A percentile compares a stretch with the other conserved stretches of the same genome.
phyloP scores from a whole-genome alignment of 306 rosid genomes.

The Trifolium pratense region DNA sequence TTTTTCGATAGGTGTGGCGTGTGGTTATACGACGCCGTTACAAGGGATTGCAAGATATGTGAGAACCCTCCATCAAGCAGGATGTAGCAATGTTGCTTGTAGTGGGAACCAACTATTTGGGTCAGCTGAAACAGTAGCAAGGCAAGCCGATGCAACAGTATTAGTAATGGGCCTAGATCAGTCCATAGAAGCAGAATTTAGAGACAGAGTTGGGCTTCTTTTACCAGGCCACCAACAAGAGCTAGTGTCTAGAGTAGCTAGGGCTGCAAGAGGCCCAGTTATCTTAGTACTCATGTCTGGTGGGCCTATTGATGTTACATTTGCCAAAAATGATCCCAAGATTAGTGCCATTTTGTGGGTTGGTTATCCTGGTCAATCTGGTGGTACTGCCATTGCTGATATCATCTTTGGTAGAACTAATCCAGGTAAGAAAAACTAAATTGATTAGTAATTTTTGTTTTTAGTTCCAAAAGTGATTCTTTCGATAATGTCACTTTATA shows the following conservation, averaged over 20 bases:
- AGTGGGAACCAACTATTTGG: slow-evolving; percentile 50
- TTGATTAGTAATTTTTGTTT: too few species aligned
- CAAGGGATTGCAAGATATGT: slow-evolving; percentile 83
- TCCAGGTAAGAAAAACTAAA: slow-evolving; percentile 56
- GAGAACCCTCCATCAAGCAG: slow-evolving; percentile 60
- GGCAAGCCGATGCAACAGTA: slow-evolving; percentile 66
- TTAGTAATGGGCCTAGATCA: slow-evolving; percentile 88
- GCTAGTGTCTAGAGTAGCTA: slow-evolving; percentile 63
- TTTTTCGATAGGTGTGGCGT: slow-evolving; percentile 61
- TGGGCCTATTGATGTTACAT: slow-evolving; percentile 78
- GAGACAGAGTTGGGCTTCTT: slow-evolving; percentile 60
- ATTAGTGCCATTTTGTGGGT: slow-evolving; percentile 81
- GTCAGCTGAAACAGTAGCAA: slow-evolving; percentile 63
- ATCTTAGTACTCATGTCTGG: slow-evolving; percentile 83
- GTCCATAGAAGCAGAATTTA: slow-evolving; percentile 77
- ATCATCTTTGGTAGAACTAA: slow-evolving; percentile 69
- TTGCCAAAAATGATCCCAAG: slow-evolving; percentile 63
- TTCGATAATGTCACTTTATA: too few species aligned
- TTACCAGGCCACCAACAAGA: slow-evolving; percentile 82
- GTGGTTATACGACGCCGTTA: slow-evolving; percentile 79
- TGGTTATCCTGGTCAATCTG: slow-evolving; percentile 95
- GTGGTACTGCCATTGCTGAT: slow-evolving; percentile 90
- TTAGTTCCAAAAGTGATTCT: too few species aligned
- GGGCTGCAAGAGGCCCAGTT: slow-evolving; percentile 75
- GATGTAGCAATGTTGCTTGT: slow-evolving; percentile 68